These are phyloP conservation scores for Endoconidiophora laricicola DNA, from an alignment of 2,329 filamentous ascomycete genomes.

Conservation along the genomic window DNA sequence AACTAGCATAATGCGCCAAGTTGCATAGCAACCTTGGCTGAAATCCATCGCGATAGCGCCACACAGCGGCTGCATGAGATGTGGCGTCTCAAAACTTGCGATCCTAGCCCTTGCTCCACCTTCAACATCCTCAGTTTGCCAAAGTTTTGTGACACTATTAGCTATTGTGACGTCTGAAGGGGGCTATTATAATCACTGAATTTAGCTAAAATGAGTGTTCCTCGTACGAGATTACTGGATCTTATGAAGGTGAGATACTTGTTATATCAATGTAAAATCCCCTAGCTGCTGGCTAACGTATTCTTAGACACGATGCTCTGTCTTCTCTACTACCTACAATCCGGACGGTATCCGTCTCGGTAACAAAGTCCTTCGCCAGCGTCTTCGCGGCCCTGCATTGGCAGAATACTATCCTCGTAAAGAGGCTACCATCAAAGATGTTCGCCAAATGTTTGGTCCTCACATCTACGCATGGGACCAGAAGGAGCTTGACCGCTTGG, in stretches of 20 bases:
- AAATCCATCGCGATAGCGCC: constrained; percentile 10
- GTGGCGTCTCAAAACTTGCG: constrained; percentile 7
- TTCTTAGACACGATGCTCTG: constrained; percentile 63
- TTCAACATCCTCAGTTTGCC: constrained; percentile 10
- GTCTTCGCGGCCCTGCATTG: constrained; percentile 66
- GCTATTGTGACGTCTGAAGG: too few species aligned
- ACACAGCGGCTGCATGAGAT: constrained; percentile 3
- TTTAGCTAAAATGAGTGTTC: constrained; percentile 39
- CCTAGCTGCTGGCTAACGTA: constrained; percentile 15
- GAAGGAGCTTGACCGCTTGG: constrained; percentile 61
- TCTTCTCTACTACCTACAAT: constrained; percentile 87
- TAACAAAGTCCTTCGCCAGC: constrained; percentile 82
- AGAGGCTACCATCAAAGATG: constrained; percentile 52
- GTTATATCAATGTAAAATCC: neutral
- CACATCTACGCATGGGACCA: constrained; percentile 57
- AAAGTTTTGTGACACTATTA: neutral
- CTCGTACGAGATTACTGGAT: constrained; percentile 46
- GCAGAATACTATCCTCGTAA: constrained; percentile 78
- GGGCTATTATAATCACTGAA: too few species aligned
- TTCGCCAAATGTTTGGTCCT: constrained; percentile 52
- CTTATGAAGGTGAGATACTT: constrained; percentile 53
- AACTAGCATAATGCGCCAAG: neutral
- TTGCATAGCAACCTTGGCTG: neutral
- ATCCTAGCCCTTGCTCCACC: constrained; percentile 7
- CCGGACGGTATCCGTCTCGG: constrained; percentile 66